These are phyloP conservation scores for Pichia eremophila DNA, from an alignment of 805 yeast species.

Conservation along the genomic window DNA sequence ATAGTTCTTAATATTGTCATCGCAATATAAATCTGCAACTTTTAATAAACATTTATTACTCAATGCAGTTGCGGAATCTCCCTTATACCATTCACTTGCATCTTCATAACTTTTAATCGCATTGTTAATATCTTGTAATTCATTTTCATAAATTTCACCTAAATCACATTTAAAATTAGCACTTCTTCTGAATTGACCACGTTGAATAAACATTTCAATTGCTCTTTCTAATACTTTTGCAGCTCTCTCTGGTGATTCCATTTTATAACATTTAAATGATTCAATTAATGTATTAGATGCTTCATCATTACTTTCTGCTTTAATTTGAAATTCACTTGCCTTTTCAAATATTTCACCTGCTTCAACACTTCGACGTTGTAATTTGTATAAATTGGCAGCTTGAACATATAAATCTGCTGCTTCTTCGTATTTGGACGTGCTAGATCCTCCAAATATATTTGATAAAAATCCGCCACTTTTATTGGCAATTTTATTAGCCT, in stretches of 20 bases:
- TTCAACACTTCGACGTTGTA: constrained; percentile 57
- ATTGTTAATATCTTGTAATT: constrained; percentile 51
- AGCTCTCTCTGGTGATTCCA: constrained; percentile 65
- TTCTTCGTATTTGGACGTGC: constrained; percentile 66
- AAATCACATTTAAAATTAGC: constrained; percentile 90
- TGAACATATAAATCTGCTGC: constrained; percentile 85
- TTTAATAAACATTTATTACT: constrained; percentile 82
- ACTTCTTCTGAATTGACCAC: constrained; percentile 94
- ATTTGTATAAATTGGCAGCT: constrained; percentile 85
- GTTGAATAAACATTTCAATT: constrained; percentile 70
- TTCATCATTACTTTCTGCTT: constrained; percentile 75
- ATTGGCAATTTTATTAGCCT: constrained; percentile 65
- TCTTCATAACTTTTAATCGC: constrained; percentile 78
- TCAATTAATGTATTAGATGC: constrained; percentile 86
- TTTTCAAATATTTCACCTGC: constrained; percentile 82
- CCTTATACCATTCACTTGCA: constrained; percentile 93
- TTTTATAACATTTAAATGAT: constrained; percentile 78
- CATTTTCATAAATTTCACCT: constrained; percentile 77
- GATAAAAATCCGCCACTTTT: constrained; percentile 62
- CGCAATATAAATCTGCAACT: constrained; percentile 81
- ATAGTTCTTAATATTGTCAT: constrained; percentile 53
- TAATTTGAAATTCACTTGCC: constrained; percentile 73
- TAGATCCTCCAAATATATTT: constrained; percentile 55
- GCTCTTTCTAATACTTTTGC: constrained; percentile 72
- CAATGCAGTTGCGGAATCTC: constrained; percentile 88